Base-by-base conservation (phyloP, 1,284 basidiomycete genomes). In the Gastroboletus turbinatus region DNA sequence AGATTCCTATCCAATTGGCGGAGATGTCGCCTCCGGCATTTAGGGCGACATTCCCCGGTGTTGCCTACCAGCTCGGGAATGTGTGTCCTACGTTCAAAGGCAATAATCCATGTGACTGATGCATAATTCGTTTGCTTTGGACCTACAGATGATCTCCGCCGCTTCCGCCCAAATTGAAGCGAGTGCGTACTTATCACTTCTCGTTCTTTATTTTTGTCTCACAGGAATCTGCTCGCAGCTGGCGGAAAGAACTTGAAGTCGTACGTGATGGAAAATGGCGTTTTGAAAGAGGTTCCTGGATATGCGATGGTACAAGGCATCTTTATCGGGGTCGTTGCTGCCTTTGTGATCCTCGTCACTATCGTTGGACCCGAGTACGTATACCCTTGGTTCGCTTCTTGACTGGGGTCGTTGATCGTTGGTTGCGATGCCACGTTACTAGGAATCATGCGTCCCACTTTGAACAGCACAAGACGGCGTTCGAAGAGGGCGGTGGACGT, bases 11-110 rank as follows among this genome's bases (percentile, higher is more conserved):
- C 65, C 87, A 90, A 70, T 79, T 97, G n/a, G 82, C 88, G 4
- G 96, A 98, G 73, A 87, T 96, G 74, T 89, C 92, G 0, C 94
- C 95, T 0, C 87, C 94, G 0, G 94, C 93, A 0, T 98, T 97
- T 82, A 82, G 96, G 52, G 93, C 94, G 9, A 91, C 92, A 0
- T 98, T 96, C 80, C 89, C 90, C 21, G 96, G 96, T 61, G 83
- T 96, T 0, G 88, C 91, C 0, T 98, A 96, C 75, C 95, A 97
- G 67, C 68, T 94, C 42, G 88, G 91, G 56, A 90, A 90, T 68
- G 76, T 82, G 56, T 23, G 77, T 72, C 5, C 13, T 35, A 4
- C 40, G 36, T 36, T 39, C 5, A 30, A 5, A 17, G 0, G 9
- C 2, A 16, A 16, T 13, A 17, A 17, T 9, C 16, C 19, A 23